Base-by-base conservation (phyloP, 2,329 filamentous ascomycete genomes). In the Calonectria henricotiae region DNA sequence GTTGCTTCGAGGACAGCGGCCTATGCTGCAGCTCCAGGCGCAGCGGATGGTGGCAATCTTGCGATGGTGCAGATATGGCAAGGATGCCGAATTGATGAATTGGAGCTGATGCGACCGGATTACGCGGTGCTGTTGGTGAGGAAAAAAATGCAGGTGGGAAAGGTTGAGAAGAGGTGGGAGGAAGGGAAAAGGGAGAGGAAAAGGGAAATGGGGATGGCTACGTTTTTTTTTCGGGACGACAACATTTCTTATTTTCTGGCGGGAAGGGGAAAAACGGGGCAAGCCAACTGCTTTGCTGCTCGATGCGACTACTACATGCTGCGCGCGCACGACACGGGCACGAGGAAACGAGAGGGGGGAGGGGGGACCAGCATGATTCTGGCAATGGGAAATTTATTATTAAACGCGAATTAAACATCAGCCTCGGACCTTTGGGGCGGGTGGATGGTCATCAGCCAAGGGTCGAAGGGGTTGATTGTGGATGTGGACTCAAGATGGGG, bases 231-330 rank as follows among this genome's bases (percentile, higher is more conserved):
- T 83, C 74, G 69, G 83, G 80, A 79, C 80, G 76, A 77, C 80
- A 82, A 81, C 76, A 81, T 83, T 83, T 82, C 82, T 84, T 82
- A 82, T 83, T 82, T 83, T 82, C 82, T 80, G 81, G 79, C 81
- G 80, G 75, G 75, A 77, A 79, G 70, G 79, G 80, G 80, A 86
- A 86, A 87, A 86, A 83, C 83, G 85, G 85, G 85, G 84, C 85
- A 77, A 62, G 61, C 72, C 73, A 75, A 60, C 75, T 71, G 72
- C 75, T 73, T 27, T 63, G 63, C 61, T 73, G 72, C 37, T 51
- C 27, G 67, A 66, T 67, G 51, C 71, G 70, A 71, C 74, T 65
- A 66, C 69, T 65, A 65, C 75, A 75, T 74, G 73, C 73, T 75
- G 76, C 74, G 74, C 74, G 74, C 70, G 74, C 67, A 76, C 72